Evolutionary conservation across 352 stramenopile genomes (phyloP).

Genomic region (Globisporangium paroecandrum): DNA sequence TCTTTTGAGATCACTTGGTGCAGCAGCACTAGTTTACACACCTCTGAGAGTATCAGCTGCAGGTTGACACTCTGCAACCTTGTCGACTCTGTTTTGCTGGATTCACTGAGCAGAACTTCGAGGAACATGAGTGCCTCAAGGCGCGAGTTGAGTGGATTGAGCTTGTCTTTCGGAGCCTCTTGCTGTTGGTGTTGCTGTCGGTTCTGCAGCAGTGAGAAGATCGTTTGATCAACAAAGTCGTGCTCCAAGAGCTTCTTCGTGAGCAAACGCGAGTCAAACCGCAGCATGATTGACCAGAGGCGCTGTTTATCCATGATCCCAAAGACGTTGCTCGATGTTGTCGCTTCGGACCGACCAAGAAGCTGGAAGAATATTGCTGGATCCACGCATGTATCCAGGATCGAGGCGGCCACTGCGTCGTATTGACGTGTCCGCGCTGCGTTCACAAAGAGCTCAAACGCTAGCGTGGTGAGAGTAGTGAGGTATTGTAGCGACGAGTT

Average conservation of each 20-base stretch:
- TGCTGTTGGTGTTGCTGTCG: background rate
- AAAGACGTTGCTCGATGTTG: background rate
- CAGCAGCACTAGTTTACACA: slow-evolving; percentile 25
- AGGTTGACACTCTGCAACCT: slow-evolving; percentile 20
- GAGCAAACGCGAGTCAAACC: slow-evolving; percentile 19
- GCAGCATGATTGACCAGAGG: slow-evolving; percentile 26
- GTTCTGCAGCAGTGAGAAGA: slow-evolving; percentile 1
- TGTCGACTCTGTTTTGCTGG: background rate
- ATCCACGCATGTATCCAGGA: slow-evolving; percentile 16
- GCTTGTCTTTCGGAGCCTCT: background rate
- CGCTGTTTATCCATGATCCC: slow-evolving; percentile 21
- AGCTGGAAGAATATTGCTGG: slow-evolving; percentile 11
- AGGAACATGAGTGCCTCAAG: slow-evolving; percentile 25
- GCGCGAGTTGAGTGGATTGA: slow-evolving; percentile 7
- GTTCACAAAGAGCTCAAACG: slow-evolving; percentile 12
- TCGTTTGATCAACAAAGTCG: slow-evolving; percentile 22
- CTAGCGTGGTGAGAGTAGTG: background rate
- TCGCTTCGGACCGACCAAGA: background rate
- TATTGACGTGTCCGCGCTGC: background rate
- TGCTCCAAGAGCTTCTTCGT: slow-evolving; percentile 20
- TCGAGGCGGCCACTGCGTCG: slow-evolving; percentile 1
- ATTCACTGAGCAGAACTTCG: slow-evolving; percentile 17
- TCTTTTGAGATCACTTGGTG: slow-evolving; percentile 22
- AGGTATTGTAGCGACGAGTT: background rate
- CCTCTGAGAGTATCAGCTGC: slow-evolving; percentile 23